Evolutionary conservation across 169 alveolate genomes (phyloP), one percentile per base, ranked within the genome.

Genomic region (Eimeria acervulina): DNA sequence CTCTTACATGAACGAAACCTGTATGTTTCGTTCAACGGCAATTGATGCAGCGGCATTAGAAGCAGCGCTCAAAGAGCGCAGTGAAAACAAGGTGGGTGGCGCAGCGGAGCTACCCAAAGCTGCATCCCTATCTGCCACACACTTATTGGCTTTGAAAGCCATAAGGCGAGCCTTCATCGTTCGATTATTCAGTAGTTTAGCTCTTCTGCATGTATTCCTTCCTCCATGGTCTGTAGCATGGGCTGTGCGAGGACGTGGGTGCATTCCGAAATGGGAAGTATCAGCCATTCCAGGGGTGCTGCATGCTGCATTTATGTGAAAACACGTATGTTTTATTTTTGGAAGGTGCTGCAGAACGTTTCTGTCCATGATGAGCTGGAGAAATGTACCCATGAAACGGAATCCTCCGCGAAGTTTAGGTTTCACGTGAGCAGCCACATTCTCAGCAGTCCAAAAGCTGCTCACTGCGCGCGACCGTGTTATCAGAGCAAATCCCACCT

Each of bases 11-110:
- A 44, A 68, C 94, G 94, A 87, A 87, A 87, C 66, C 2, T 87
- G 94, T 26, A 38, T 63, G 94, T 87, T 87, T 44, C 94, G 94
- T 38, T 40, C 55, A 87, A 63, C 33, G 66, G 94, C 94, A 10
- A 31, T 87, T 38, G 83, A 87, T 28, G 78, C 94, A 38, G 83
- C 66, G 83, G 94, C 94, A 19, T 40, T 87, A 13, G 83, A 87
- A 52, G 51, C 74, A 47, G 94, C 94, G 33, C 66, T 87, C 44
- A 87, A 87, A 61, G 94, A 87, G 44, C 94, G 59, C 80, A 87
- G 40, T 5, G 94, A n/a, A 13, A 33, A 84, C 26, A 33, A 59
- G 74, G 92, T 84, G 68, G 55, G 92, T 84, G 10, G 78, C 88
- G 8, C 19, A 42, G 40, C 88, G 26, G 66, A 2, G 61, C 88